Base-by-base conservation (phyloP, 140 eudicot species). In the Senecio squalidus region DNA sequence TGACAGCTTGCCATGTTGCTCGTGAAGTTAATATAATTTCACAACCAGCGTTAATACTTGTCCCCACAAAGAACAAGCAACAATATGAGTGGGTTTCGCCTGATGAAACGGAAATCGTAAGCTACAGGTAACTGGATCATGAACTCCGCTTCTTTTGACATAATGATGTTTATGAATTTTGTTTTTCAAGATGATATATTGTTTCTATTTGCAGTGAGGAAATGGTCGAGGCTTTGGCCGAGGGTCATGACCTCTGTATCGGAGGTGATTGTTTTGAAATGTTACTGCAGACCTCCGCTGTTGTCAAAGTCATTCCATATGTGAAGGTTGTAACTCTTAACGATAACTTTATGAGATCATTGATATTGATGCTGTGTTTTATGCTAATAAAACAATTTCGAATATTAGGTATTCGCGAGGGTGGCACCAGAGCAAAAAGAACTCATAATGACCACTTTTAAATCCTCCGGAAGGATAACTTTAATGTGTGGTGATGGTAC, bases 1-100 rank as follows among this genome's bases (percentile, higher is more conserved):
- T 91, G 82, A 91, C 98, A 9, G 98, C 98, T 74, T 91, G 98
- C 70, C 98, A 91, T 72, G 98, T 91, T 69, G 98, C 96, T 55
- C 77, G 77, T 26, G 76, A 86, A 86, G 98, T 91, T 71, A 67
- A 91, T 62, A 91, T 91, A 33, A 70, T 91, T 21, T 80, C 96
- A 14, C 75, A 83, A 60, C 94, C 98, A 13, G 82, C 85, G 4
- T 80, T 91, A 60, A 86, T 91, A 78, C 94, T 91, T 50, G 72
- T 62, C 17, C 82, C 71, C 25, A 71, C 78, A 17, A 86, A 79
- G 70, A 62, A 52, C 69, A 65, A 60, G 30, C 74, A 69, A 76
- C 77, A 52, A 28, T 91, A 71, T 46, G 88, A 83, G 44, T 91
- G 98, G 98, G 82, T 81, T 78, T 91, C 98, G 23, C 98, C 98